Evolutionary conservation across 148 eudicot species (phyloP), one percentile per base, ranked within the genome.

Genomic region (Cornus suecica): DNA sequence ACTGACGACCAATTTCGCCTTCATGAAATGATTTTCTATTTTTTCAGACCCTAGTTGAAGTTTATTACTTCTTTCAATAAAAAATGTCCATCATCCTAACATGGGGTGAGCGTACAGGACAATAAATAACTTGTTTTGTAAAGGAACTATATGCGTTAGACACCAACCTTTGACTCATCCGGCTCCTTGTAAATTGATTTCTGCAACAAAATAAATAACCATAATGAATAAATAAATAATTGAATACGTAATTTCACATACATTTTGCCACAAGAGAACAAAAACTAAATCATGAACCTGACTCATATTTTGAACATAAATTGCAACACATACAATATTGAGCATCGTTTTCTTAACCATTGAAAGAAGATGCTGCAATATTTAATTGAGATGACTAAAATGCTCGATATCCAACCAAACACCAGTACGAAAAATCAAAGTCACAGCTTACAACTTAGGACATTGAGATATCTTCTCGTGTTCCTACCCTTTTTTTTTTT

Each of bases 141-240:
- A 18, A 64, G 10, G 29, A 63, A 28, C 15, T 29, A 10, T 23
- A 66, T 51, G 31, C 6, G 25, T 24, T 9, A 69, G 56, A 32
- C 20, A 87, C 90, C 22, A 76, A 94, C 97, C 92, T 94, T 85
- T 23, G 88, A 76, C 64, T 89, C 88, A 71, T 77, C 78, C 13
- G 88, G 85, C 37, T 90, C 97, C 89, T 88, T 86, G 76, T 73
- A 82, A 60, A 94, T 87, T 80, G 94, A 80, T 89, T 92, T 94
- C 99, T 94, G 97, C 86, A 86, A 70, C 86, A 73, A 30, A 18
- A n/a, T n/a, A 70, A 78, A 75, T 5, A 60, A 74, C n/a, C n/a
- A n/a, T n/a, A n/a, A n/a, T n/a, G 2, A 10, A 24, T 15, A 15
- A 63, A n/a, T 8, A 31, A 48, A 54, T 0, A 25, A 75, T n/a